Conservation (phyloP, 1,284 basidiomycete genomes). For the Cryptococcus wingfieldii region DNA sequence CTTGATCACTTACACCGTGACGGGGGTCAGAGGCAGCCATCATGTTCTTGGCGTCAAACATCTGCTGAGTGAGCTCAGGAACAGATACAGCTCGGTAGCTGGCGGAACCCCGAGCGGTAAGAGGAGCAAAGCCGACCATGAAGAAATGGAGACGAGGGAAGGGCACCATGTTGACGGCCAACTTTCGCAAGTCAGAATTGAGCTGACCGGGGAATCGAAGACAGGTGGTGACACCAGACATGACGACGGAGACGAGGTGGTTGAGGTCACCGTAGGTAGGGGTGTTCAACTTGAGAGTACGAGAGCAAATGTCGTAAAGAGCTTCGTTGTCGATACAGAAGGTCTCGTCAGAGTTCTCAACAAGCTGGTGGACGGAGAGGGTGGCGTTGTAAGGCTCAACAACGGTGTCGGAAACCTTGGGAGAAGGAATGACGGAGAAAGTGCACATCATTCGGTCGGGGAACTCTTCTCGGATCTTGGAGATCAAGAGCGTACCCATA, state of each 20-base stretch:
- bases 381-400: conserved; percentile 63
- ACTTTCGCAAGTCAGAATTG: conserved; percentile 94
- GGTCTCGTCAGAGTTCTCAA: conserved; percentile 61
- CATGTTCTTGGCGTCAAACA: conserved; percentile 99
- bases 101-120: conserved; percentile 88
- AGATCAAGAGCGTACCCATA: conserved; percentile 60
- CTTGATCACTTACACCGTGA: conserved; percentile 61
- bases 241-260: conserved; percentile 94
- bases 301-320: conserved; percentile 96
- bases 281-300: conserved; percentile 87
- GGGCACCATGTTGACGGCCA: conserved; percentile 98
- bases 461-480: conserved; percentile 61
- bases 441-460: conserved; percentile 63
- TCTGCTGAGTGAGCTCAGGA: conserved; percentile 92
- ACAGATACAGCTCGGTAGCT: conserved; percentile 93
- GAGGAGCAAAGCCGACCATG: conserved; percentile 94
- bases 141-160: conserved; percentile 99
- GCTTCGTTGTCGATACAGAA: conserved; percentile 90
- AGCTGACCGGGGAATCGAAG: conserved; percentile 89
- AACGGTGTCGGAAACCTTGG: conserved; percentile 60
- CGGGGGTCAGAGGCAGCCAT: conserved; percentile 82
- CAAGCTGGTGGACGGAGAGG: conserved; percentile 59
- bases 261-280: conserved; percentile 96
- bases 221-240: conserved; percentile 66
- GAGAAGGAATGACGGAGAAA: conserved; percentile 60